Evolutionary conservation across 2,329 filamentous ascomycete species (phyloP), one percentile per base, ranked within the genome.

Genomic region (Aspergillus sp.): DNA sequence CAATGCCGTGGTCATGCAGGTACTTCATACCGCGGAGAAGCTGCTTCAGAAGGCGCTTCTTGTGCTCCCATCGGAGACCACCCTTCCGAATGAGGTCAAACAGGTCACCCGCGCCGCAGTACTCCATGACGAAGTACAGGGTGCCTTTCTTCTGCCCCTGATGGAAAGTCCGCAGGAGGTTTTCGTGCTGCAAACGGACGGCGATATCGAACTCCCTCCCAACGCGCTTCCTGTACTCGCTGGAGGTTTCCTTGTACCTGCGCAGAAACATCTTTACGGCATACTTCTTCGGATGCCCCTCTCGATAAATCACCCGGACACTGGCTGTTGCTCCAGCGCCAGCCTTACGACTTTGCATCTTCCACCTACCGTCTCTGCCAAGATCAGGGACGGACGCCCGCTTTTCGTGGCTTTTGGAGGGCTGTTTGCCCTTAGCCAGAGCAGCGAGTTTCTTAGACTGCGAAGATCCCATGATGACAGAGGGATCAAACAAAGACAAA

Each of bases 81-180:
- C 88, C 82, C 68, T 87, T 87, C 58, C 86, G 82, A 36, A 95
- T 86, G 11, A 96, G 76, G 56, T 80, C 79, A 69, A 88, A 93
- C 5, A 96, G 76, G 65, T 96, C 91, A 43, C 91, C 91, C 60
- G 90, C 84, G 3, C 84, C 81, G 74, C 91, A 96, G 69, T 89
- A 95, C 68, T 96, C 90, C 91, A 96, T 96, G 51, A 96, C 89
- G 68, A 95, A 89, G 68, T 91, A 92, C 88, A 89, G 95, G 36
- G 87, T 85, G 29, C 83, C 84, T 60, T 86, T 82, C 60, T 91
- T 81, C 13, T 82, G 85, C 74, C 90, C 94, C 5, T 96, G 78
- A 25, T 87, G 84, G 50, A 91, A 75, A 0, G 89, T 92, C 70
- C 90, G 83, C 58, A 96, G 88, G 62, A 96, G 89, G 69, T 96